phyloP scores from a whole-genome alignment of 768 basidiomycete species.

The Mycena kentingensis region DNA sequence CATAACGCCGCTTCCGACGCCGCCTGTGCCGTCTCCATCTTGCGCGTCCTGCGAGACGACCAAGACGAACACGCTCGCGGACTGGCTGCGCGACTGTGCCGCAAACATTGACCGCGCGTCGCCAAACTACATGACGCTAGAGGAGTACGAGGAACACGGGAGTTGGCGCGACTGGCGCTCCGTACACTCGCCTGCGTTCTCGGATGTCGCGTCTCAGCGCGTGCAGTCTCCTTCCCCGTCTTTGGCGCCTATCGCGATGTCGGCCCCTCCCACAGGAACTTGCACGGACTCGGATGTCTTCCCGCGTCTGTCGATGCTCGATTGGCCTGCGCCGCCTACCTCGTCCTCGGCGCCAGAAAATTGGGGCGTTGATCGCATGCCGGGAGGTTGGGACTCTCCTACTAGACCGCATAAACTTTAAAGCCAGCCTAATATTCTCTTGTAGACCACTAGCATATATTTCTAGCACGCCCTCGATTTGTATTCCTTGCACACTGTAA shows the following conservation, averaged over 20 bases:
- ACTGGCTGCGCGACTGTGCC: conserved; percentile 35
- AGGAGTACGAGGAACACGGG: conserved; percentile 49
- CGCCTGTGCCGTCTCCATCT: conserved; percentile 19
- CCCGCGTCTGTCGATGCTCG: conserved; percentile 18
- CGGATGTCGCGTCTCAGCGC: conserved; percentile 21
- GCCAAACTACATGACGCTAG: conserved; percentile 40
- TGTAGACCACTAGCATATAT: conserved; percentile 13
- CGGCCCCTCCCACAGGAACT: conserved; percentile 15
- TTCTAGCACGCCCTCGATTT: conserved; percentile 24
- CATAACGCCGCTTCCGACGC: conserved; percentile 2
- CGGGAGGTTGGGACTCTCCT: conserved; percentile 38
- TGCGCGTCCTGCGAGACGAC: conserved; percentile 31
- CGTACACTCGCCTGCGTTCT: neutral
- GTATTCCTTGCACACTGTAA: conserved; percentile 17
- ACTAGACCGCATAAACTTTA: conserved; percentile 2
- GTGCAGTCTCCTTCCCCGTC: conserved; percentile 29
- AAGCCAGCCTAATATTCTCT: conserved; percentile 10
- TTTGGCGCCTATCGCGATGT: conserved; percentile 23
- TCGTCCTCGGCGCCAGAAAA: conserved; percentile 2
- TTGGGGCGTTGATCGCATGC: conserved; percentile 39
- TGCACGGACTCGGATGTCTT: conserved; percentile 21
- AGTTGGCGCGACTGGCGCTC: conserved; percentile 44
- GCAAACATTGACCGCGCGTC: conserved; percentile 28
- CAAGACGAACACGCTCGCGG: conserved; percentile 43
- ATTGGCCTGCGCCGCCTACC: conserved; percentile 20